Conservation (phyloP, 2,329 filamentous ascomycete genomes). For the Scedosporium aurantiacum region DNA sequence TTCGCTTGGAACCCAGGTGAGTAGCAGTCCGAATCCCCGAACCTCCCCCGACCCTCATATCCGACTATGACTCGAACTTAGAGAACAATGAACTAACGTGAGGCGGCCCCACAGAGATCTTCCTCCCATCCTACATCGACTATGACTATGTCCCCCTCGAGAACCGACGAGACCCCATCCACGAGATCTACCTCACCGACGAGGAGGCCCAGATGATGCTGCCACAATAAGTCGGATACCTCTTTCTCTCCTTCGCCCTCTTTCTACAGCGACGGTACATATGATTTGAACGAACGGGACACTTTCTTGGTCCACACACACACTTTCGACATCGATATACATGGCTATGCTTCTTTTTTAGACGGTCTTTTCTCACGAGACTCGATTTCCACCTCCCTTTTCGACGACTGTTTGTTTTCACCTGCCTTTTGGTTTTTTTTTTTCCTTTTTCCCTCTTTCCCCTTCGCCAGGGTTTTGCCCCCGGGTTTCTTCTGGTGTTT, state of each 20-base stretch:
- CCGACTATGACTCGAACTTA: neutral
- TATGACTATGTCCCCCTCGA: constrained; percentile 66
- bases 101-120: constrained; percentile 49
- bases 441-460: neutral
- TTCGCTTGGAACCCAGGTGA: constrained; percentile 74
- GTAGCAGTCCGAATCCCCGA: constrained; percentile 13
- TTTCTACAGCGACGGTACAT: neutral
- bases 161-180: constrained; percentile 63
- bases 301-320: neutral
- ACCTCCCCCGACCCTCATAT: neutral
- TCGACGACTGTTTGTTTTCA: neutral
- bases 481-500: neutral
- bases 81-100: neutral
- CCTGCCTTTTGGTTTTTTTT: too few species aligned
- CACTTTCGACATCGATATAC: neutral
- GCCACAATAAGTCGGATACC: constrained; percentile 41
- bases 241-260: neutral
- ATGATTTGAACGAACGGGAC: neutral
- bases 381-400: neutral
- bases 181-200: constrained; percentile 68
- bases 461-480: neutral
- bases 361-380: neutral
- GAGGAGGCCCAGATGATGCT: constrained; percentile 62
- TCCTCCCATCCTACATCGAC: constrained; percentile 67
- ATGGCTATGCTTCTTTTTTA: neutral